Conservation (phyloP, 345 rosid genomes). For the Aurinia saxatilis region DNA sequence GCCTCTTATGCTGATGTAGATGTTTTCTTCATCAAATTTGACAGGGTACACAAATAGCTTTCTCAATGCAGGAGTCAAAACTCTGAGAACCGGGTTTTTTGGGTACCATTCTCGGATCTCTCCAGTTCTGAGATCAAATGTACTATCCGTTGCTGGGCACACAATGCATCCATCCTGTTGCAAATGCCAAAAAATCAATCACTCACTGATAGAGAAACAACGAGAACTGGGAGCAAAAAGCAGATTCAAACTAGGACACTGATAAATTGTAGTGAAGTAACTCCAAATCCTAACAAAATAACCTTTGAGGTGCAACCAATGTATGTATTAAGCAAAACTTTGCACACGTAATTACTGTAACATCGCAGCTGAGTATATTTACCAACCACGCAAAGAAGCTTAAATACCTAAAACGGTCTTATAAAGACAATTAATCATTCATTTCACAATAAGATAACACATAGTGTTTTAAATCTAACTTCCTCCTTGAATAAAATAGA, state of each 20-base stretch:
- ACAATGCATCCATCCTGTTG: constrained; percentile 85
- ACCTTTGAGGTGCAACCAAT: background rate
- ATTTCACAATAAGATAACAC: background rate
- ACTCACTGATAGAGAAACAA: background rate
- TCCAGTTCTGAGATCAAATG: constrained; percentile 72
- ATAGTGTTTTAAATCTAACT: background rate
- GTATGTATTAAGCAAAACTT: background rate
- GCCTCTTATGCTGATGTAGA: constrained; percentile 57
- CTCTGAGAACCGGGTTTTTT: constrained; percentile 80
- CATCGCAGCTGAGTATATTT: background rate
- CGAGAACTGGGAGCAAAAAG: background rate
- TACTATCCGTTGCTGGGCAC: constrained; percentile 89
- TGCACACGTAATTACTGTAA: background rate
- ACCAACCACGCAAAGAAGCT: background rate
- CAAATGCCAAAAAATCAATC: background rate
- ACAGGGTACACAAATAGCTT: constrained; percentile 59
- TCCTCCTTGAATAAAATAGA: background rate
- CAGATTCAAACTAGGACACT: background rate
- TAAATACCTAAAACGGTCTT: background rate
- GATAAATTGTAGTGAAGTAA: background rate
- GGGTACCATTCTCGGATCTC: constrained; percentile 89
- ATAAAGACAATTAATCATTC: background rate
- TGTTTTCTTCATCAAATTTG: constrained; percentile 71
- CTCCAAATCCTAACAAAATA: background rate
- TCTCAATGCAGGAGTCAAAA: constrained; percentile 73